A percentile compares a stretch with the other conserved stretches of the same genome.
Evolutionary conservation across 2,329 filamentous ascomycete genomes (phyloP).

Genomic region (Penicillium nordicum): DNA sequence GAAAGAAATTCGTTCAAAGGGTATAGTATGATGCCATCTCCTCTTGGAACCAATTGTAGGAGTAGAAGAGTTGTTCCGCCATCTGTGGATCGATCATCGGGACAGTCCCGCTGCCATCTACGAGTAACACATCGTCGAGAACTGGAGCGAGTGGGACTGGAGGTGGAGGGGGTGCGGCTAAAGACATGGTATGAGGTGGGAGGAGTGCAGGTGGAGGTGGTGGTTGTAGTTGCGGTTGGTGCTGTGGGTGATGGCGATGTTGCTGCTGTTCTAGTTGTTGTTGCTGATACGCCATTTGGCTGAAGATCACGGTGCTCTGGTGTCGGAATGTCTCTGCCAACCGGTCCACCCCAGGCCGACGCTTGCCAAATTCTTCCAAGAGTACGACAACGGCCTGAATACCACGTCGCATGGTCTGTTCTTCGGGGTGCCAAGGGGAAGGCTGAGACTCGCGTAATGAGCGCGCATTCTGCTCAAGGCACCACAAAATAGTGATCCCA

Average conservation of each 20-base stretch:
- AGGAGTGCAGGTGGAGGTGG: slow-evolving; percentile 12
- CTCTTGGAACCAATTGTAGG: slow-evolving; percentile 41
- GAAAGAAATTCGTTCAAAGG: slow-evolving; percentile 25
- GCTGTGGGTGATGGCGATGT: slow-evolving; percentile 20
- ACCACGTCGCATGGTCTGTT: slow-evolving; percentile 35
- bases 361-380: slow-evolving; percentile 39
- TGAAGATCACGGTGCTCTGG: slow-evolving; percentile 40
- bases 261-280: slow-evolving; percentile 25
- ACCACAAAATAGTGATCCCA: slow-evolving; percentile 41
- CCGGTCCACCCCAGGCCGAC: slow-evolving; percentile 36
- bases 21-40: slow-evolving; percentile 41
- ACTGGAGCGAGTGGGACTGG: slow-evolving; percentile 33
- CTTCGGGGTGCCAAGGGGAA: slow-evolving; percentile 36
- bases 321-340: slow-evolving; percentile 37
- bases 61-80: slow-evolving; percentile 38
- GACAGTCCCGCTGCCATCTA: slow-evolving; percentile 29
- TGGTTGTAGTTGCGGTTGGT: slow-evolving; percentile 9
- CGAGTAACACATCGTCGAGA: slow-evolving; percentile 35
- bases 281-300: slow-evolving; percentile 36
- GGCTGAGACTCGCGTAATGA: slow-evolving; percentile 28
- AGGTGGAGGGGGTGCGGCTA: slow-evolving; percentile 19
- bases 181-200: slow-evolving; percentile 17
- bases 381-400: slow-evolving; percentile 38
- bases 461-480: slow-evolving; percentile 39
- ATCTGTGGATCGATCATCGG: slow-evolving; percentile 36